These are phyloP conservation scores for Phytophthora quininea DNA, from an alignment of 352 stramenopile genomes.

Conservation along the genomic window DNA sequence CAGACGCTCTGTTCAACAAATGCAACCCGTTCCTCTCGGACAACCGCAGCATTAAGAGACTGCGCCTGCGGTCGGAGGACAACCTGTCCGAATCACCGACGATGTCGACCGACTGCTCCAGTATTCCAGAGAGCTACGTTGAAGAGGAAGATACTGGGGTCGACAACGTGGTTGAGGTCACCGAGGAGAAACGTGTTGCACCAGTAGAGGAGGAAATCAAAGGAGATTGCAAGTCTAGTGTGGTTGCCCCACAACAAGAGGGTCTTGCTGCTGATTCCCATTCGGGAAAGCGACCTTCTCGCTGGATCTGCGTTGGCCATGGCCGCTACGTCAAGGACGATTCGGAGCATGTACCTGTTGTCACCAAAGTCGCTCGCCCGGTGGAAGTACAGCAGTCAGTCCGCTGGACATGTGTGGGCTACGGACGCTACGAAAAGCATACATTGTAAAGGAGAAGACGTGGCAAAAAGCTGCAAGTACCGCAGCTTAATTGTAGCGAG, in stretches of 20 bases:
- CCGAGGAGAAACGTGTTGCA: slow-evolving; percentile 10
- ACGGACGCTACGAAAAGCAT: slow-evolving; percentile 26
- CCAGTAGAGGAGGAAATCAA: no score
- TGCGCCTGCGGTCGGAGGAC: slow-evolving; percentile 10
- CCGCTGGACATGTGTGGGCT: slow-evolving; percentile 22
- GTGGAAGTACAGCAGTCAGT: slow-evolving; percentile 3
- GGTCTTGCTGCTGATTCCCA: background rate
- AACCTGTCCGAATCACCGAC: slow-evolving; percentile 31
- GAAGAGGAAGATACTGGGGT: slow-evolving; percentile 19
- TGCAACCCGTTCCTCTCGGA: slow-evolving; percentile 40
- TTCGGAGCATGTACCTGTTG: background rate
- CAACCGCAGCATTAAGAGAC: slow-evolving; percentile 24
- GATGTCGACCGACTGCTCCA: slow-evolving; percentile 32
- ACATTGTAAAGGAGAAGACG: slow-evolving; percentile 13
- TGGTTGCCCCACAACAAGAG: background rate
- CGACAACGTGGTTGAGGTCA: slow-evolving; percentile 7
- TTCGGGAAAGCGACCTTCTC: slow-evolving; percentile 2
- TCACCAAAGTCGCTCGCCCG: background rate
- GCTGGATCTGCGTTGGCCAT: slow-evolving; percentile 25
- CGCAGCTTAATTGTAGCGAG: background rate
- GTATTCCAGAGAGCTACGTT: slow-evolving; percentile 18
- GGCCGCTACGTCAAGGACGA: slow-evolving; percentile 22
- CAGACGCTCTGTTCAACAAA: slow-evolving; percentile 36
- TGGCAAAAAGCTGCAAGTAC: slow-evolving; percentile 2
- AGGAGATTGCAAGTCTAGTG: no score